Base-by-base conservation (phyloP, 1,139 yeast species). In the Chernovozyma aurita region DNA sequence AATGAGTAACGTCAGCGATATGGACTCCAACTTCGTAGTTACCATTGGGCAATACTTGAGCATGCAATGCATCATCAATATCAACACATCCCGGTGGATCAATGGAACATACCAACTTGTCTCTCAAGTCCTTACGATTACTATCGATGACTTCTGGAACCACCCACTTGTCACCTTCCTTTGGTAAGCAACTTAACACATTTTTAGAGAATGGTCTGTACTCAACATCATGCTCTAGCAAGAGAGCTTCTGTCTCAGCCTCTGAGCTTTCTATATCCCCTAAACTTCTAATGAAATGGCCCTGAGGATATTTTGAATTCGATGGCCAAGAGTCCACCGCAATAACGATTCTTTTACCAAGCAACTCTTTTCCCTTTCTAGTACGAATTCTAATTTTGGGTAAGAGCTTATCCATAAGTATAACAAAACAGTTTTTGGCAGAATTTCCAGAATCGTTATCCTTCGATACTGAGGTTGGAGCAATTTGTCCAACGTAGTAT, bases 71-170 rank as follows among this genome's bases (percentile, higher is more conserved):
- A 66, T 94, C 99, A 68, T 94, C 99, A 50, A 94, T 94, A 76
- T 94, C 99, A 47, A 90, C 97, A 78, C 98, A 92, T 31, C 85
- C 83, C 2, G 97, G 97, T 12, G 99, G 99, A 70, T 94, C 99
- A 47, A 94, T 94, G 28, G 95, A 85, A 59, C 99, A 94, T 29
- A 94, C 88, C 32, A 87, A 67, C 49, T 87, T 78, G 49, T 92
- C 94, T 53, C 98, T 77, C 42, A 90, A 70, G 60, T 94, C 99
- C 38, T 68, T 75, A 57, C 99, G 78, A 47, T 80, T 77, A 15
- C 37, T 30, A 24, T 70, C 66, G 48, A 85, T 61, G 39, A 73
- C 61, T 35, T 69, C 79, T 3, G 97, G 97, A 14, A 88, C 96
- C 41, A 67, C 76, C 98, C 98, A 94, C 42, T 84, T 76, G 47